Base-by-base conservation (phyloP, 2,329 filamentous ascomycete species). In the Thielaviopsis euricoi region DNA sequence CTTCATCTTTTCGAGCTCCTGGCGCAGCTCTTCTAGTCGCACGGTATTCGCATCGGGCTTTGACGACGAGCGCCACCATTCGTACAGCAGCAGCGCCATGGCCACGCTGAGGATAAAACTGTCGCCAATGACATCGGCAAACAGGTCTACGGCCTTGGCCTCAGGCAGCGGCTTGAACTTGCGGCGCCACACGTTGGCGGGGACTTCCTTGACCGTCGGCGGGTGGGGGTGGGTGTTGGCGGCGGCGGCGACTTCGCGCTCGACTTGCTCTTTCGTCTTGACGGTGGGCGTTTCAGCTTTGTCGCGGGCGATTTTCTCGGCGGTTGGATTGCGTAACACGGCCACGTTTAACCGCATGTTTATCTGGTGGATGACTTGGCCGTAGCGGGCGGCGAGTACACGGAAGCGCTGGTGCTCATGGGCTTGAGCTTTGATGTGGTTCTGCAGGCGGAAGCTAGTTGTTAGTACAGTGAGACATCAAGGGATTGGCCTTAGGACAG, bases 331-430 rank as follows among this genome's bases (percentile, higher is more conserved):
- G 61, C 80, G 75, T 43, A 85, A 66, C 3, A 80, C 65, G 2
- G 80, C 77, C 3, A 85, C 82, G 15, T 76, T 78, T 64, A 82
- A 66, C 55, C 79, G 76, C 81, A 85, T 85, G 64, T 84, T 85
- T 56, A 85, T 68, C 68, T 85, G 81, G 65, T 85, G 81, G 64
- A 85, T 81, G 10, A 71, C 68, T 65, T 85, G 81, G 60, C 81
- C 81, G 65, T 83, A 82, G 60, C 70, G 73, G 51, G 80, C 81
- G 50, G 81, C 81, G 62, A 83, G 77, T 6, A 68, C 68, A 58
- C 81, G 79, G 66, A 85, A 84, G 51, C 74, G 70, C 1, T 76
- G 74, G 64, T 85, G 81, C 50, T 84, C 81, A 64, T 85, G 81
- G 53, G 81, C 82, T 67, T 82, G 81, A 33, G 72, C 70, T 66